These are phyloP conservation scores for Purshia tridentata DNA, from an alignment of 306 rosid species.

Conservation along the genomic window DNA sequence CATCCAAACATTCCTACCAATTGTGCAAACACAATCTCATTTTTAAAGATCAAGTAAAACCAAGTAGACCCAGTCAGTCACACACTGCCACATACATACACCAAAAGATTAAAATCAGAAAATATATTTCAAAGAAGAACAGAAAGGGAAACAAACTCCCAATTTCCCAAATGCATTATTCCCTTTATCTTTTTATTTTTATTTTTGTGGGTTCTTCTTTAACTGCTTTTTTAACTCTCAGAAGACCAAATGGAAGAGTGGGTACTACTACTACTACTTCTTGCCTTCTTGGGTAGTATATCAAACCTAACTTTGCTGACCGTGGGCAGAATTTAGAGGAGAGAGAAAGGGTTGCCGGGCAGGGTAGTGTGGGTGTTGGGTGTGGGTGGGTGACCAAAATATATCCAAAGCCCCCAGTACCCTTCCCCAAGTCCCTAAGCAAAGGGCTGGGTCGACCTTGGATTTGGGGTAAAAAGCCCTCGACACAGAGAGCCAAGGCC, in stretches of 20 bases:
- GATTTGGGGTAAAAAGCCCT: constrained; percentile 66
- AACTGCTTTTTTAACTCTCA: constrained; percentile 16
- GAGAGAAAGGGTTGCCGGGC: constrained; percentile 16
- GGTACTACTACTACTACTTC: neutral
- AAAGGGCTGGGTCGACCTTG: constrained; percentile 57
- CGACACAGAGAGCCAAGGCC: constrained; percentile 28
- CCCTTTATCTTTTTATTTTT: constrained; percentile 23
- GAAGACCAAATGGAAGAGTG: constrained; percentile 9
- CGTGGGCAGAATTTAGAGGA: constrained; percentile 35
- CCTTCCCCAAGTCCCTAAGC: constrained; percentile 52
- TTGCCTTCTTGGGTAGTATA: constrained; percentile 21
- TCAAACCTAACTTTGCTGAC: constrained; percentile 45
- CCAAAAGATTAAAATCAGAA: neutral
- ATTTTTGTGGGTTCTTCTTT: neutral
- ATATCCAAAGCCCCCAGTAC: constrained; percentile 21
- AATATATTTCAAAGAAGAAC: neutral
- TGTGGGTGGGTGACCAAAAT: constrained; percentile 54
- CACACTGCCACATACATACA: neutral
- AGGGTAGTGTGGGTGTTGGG: constrained; percentile 19
- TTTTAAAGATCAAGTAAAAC: constrained; percentile 5
- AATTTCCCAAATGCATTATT: constrained; percentile 1
- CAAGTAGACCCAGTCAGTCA: neutral
- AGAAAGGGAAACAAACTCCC: constrained; percentile 23
- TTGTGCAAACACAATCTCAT: constrained; percentile 19
- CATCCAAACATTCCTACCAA: constrained; percentile 34